Base-by-base conservation (phyloP, 2,329 filamentous ascomycete genomes). In the Chrysoporthe puriensis region DNA sequence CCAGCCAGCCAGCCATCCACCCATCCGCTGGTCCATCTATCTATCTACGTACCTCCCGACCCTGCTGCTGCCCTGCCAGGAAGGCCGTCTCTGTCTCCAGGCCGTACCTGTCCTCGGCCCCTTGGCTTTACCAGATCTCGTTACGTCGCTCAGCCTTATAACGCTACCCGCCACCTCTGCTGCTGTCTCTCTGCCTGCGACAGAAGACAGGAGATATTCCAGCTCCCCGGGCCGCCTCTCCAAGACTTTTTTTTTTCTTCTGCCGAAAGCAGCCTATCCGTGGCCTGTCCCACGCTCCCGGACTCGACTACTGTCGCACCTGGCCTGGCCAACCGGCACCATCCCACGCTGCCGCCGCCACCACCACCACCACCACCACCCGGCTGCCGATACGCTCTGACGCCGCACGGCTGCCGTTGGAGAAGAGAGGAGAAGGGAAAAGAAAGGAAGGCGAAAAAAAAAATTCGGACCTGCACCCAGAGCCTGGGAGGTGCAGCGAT, bases 51-150 rank as follows among this genome's bases (percentile, higher is more conserved):
- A 32, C 48, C 48, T 52, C 13, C 21, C 48, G n/a, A 6, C 26
- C 26, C 13, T 52, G 26, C 26, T 21, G 50, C 26, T 34, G 26
- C 32, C 26, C 16, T 54, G 50, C 50, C 16, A 54, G 50, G 50
- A 54, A 54, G 50, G 50, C 3, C 50, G 5, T 54, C 50, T 52
- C 6, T 40, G 5, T 54, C 14, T 34, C 6, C 13, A 5, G 32
- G 21, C 21, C 4, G 13, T 54, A 34, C 50, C 50, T 54, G 50
- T 54, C 32, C 21, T 52, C 50, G 26, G 80, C 79, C 26, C 73
- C 26, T 26, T 81, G 75, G 73, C 75, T 50, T 50, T 76, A 80
- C 18, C 79, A 81, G 70, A 78, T 80, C 2, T 52, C 4, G 48
- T 52, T 52, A 52, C 48, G n/a, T 52, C 26, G 32, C 50, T 34